Conservation (phyloP, 331 rosid genomes). For the Acacia concinna region DNA sequence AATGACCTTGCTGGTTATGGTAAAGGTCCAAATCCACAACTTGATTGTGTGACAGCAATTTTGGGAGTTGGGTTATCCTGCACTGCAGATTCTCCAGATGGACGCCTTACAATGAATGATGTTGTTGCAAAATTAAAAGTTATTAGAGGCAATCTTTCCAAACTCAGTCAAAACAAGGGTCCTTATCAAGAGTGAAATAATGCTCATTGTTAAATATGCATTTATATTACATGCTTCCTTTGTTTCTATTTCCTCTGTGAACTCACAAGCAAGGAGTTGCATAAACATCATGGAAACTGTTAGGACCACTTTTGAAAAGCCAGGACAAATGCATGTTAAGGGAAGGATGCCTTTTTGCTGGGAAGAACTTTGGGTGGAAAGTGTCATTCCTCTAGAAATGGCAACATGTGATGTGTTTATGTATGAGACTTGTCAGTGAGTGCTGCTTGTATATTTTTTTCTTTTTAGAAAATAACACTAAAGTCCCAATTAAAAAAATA, state of each 20-base stretch:
- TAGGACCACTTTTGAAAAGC: no score
- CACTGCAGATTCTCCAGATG: conserved; percentile 45
- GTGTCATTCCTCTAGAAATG: no score
- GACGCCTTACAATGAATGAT: conserved; percentile 49
- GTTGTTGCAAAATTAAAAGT: conserved; percentile 45
- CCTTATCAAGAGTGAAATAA: not conserved
- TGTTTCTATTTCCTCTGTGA: not conserved
- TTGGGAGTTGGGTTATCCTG: conserved; percentile 60
- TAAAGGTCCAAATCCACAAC: conserved; percentile 26
- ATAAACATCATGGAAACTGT: not conserved
- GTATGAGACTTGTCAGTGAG: no score
- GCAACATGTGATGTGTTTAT: no score
- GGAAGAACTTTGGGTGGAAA: no score
- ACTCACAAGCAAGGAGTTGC: not conserved
- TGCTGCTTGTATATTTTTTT: no score
- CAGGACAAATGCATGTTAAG: no score
- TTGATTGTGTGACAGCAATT: conserved; percentile 38
- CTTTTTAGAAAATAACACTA: no score
- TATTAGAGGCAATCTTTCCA: conserved; percentile 43
- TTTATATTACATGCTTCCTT: not conserved
- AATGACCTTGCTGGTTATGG: conserved; percentile 15
- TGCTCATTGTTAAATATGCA: not conserved
- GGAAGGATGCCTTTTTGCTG: no score
- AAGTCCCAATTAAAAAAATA: no score
- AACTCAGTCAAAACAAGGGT: conserved; percentile 9